A percentile compares a stretch with the other conserved stretches of the same genome.
Conservation (phyloP, 2,329 filamentous ascomycete species). For the Scedosporium minutisporum region DNA sequence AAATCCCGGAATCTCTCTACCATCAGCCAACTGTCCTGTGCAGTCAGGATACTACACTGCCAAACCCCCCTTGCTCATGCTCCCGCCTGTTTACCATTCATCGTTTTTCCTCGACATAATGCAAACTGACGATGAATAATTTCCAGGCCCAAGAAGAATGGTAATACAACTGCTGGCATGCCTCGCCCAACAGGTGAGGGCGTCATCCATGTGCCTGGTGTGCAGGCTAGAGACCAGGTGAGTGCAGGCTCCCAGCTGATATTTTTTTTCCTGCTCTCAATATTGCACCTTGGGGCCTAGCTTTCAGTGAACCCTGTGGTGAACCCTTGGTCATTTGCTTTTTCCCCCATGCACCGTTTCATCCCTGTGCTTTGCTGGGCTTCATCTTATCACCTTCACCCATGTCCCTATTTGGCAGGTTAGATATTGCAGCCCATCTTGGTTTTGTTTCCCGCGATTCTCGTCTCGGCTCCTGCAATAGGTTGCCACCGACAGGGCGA, state of each 20-base stretch:
- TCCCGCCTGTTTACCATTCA: background rate
- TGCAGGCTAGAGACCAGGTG: constrained; percentile 36
- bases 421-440: background rate
- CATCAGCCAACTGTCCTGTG: background rate
- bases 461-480: background rate
- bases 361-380: background rate
- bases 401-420: background rate
- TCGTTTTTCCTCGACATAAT: background rate
- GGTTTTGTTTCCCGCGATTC: background rate
- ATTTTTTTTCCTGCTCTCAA: background rate
- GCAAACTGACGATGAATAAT: constrained; percentile 11
- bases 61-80: background rate
- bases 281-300: too few relatives aligned
- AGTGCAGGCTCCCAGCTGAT: constrained; percentile 15
- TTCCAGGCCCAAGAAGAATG: constrained; percentile 65
- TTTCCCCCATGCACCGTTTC: background rate
- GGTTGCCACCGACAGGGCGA: background rate
- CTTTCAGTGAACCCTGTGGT: background rate
- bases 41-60: background rate
- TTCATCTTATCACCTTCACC: background rate
- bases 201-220: background rate
- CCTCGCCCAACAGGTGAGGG: constrained; percentile 54
- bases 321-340: background rate
- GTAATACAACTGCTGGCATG: constrained; percentile 58
- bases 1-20: background rate